These are phyloP conservation scores for Colletotrichum godetiae DNA, from an alignment of 2,329 filamentous ascomycete genomes.

Conservation along the genomic window DNA sequence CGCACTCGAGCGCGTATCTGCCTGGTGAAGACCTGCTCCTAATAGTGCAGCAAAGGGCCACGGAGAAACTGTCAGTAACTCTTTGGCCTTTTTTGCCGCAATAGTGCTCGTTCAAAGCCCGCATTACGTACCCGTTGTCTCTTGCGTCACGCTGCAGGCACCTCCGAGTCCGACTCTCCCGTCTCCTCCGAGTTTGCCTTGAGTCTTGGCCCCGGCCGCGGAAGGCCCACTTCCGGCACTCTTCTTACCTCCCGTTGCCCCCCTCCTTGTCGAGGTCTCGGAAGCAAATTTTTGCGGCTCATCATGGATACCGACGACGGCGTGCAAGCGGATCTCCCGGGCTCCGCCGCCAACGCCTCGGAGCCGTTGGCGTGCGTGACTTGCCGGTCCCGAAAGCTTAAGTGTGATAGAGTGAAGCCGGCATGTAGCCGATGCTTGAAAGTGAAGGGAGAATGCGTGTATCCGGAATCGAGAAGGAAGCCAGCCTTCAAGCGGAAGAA, in stretches of 20 bases:
- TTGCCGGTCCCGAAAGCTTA: slow-evolving; percentile 86
- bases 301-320: slow-evolving; percentile 37
- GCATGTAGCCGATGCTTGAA: slow-evolving; percentile 84
- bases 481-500: slow-evolving; percentile 89
- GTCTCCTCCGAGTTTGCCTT: slow-evolving; percentile 1
- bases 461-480: slow-evolving; percentile 90
- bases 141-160: neutral
- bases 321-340: slow-evolving; percentile 27
- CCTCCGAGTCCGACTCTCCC: neutral
- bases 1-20: slow-evolving; percentile 3
- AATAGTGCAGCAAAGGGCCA: neutral
- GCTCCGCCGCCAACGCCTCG: slow-evolving; percentile 18
- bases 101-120: neutral
- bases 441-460: slow-evolving; percentile 81
- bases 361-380: slow-evolving; percentile 81
- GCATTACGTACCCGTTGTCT: slow-evolving; percentile 10
- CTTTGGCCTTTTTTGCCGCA: neutral
- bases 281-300: slow-evolving; percentile 8
- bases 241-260: neutral
- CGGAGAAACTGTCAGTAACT: neutral
- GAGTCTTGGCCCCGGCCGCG: neutral
- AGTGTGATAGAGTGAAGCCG: slow-evolving; percentile 85
- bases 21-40: neutral
- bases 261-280: neutral
- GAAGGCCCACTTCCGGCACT: slow-evolving; percentile 25